Base-by-base conservation (phyloP, 2,329 filamentous ascomycete species). In the Fusarium ramigenum region DNA sequence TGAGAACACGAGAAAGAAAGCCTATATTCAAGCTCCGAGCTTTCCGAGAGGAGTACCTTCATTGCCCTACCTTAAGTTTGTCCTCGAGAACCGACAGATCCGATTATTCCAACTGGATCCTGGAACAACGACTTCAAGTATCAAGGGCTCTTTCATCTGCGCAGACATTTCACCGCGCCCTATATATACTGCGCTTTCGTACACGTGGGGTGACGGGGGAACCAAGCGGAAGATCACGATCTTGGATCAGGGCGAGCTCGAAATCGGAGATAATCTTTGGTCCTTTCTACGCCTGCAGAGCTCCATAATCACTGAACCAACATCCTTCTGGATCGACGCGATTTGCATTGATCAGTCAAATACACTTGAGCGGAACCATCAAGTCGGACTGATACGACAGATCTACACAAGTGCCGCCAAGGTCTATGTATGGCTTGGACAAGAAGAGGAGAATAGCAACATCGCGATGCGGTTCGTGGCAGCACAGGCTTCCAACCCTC, bases 1-100 rank as follows among this genome's bases (percentile, higher is more conserved):
- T 9, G n/a, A 42, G 0, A 23, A 16, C 21, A 42, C 21, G 0
- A 42, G n/a, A n/a, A n/a, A n/a, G n/a, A n/a, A n/a, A n/a, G n/a
- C n/a, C n/a, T n/a, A n/a, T n/a, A n/a, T n/a, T n/a, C n/a, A n/a
- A n/a, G n/a, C n/a, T n/a, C 6, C 9, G 6, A 43, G 5, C n/a
- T 23, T 43, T 4, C 6, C 9, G 1, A 43, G n/a, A 18, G n/a
- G 15, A 11, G 2, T 16, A 5, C 40, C 40, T 43, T 43, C 40
- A 43, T 23, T 9, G 14, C 5, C 12, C 32, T 34, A 14, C 2
- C 12, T 12, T 34, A 34, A 34, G 32, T 34, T 34, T 34, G 32
- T 34, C 32, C 32, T 34, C 1, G 4, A 34, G 5, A 34, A 34
- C 2, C 32, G 32, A 34, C 32, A 34, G 32, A 15, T 34, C 32